A percentile compares a stretch with the other conserved stretches of the same genome.
These are phyloP conservation scores for Citrullus amarus DNA, from an alignment of 306 rosid genomes.

Conservation along the genomic window DNA sequence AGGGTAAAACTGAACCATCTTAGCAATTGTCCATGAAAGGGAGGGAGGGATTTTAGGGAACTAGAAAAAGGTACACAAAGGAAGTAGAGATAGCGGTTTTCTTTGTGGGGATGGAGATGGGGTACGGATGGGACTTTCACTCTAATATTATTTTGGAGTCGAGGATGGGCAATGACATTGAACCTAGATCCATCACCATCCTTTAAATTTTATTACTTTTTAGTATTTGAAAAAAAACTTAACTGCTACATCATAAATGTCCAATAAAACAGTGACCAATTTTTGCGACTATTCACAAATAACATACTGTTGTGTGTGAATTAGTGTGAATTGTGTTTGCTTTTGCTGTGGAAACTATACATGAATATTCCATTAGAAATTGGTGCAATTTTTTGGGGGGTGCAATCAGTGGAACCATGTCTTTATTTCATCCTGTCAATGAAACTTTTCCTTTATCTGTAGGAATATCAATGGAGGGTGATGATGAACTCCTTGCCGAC, in stretches of 20 bases:
- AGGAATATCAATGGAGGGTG: conserved; percentile 98
- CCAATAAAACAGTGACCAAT: neutral
- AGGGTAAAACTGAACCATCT: neutral
- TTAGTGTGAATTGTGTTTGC: neutral
- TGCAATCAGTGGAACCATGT: neutral
- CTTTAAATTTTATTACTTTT: neutral
- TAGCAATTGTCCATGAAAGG: neutral
- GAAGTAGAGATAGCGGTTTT: neutral
- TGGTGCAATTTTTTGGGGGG: neutral
- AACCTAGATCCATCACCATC: neutral
- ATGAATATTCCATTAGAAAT: neutral
- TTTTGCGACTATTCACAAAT: neutral
- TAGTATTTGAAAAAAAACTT: neutral
- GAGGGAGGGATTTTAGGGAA: neutral
- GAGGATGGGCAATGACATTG: neutral
- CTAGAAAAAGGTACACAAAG: neutral
- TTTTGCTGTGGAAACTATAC: neutral
- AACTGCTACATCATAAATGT: neutral
- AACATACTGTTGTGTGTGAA: neutral
- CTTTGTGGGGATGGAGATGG: neutral
- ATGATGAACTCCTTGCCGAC: conserved; percentile 77
- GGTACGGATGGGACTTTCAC: neutral
- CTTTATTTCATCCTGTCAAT: neutral
- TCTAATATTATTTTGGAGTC: neutral
- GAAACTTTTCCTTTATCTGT: conserved; percentile 6